Conservation (phyloP, 2,329 filamentous ascomycete genomes). For the Penicillium thymicola region DNA sequence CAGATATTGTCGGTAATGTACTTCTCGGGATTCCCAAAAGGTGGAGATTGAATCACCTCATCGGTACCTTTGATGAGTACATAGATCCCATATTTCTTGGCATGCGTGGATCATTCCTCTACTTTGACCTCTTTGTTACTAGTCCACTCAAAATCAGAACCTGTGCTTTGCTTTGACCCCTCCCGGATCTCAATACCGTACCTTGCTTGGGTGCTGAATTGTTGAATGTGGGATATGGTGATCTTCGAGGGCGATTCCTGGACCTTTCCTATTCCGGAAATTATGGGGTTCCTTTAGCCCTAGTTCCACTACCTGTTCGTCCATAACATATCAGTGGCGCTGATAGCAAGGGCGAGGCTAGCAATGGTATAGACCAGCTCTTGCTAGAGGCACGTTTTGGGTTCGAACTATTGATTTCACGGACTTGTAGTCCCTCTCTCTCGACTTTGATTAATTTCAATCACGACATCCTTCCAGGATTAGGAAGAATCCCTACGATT, state of each 20-base stretch:
- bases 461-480: constrained; percentile 13
- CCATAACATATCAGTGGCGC: background rate
- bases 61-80: constrained; percentile 5
- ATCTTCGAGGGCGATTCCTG: background rate
- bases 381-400: background rate
- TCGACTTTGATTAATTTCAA: background rate
- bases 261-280: constrained; percentile 1
- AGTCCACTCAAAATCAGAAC: background rate
- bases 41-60: constrained; percentile 15
- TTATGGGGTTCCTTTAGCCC: background rate
- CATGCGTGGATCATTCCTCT: constrained; percentile 6
- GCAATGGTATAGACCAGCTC: background rate
- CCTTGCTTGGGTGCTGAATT: background rate
- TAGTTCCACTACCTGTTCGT: background rate
- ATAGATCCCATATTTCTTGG: constrained; percentile 11
- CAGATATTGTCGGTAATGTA: background rate
- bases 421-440: background rate
- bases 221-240: background rate
- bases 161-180: constrained; percentile 11
- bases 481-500: background rate
- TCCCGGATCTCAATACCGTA: background rate
- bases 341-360: background rate
- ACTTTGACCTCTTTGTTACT: background rate
- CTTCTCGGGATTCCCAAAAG: background rate
- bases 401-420: constrained; percentile 8